phyloP scores from a whole-genome alignment of 2,329 filamentous ascomycete species.

The Talaromyces funiculosus region DNA sequence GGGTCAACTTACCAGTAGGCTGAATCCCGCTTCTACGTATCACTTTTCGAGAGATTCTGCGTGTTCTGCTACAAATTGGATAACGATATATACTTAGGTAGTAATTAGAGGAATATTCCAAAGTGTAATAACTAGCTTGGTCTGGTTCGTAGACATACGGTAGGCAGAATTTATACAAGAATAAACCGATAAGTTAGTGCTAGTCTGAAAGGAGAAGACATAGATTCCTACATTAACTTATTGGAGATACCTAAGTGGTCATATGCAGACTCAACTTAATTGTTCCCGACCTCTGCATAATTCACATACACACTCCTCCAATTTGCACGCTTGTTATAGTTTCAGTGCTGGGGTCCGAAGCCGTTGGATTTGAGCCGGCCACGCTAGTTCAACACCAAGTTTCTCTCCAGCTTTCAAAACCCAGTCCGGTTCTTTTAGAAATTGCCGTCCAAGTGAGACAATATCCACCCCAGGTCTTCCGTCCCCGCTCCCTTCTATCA shows the following conservation, averaged over 20 bases:
- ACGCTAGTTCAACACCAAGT: slow-evolving; percentile 44
- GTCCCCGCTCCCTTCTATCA: slow-evolving; percentile 32
- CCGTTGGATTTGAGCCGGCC: no score
- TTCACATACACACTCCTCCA: background rate
- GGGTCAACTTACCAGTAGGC: background rate
- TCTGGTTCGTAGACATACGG: background rate
- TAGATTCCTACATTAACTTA: background rate
- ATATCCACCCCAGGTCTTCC: slow-evolving; percentile 40
- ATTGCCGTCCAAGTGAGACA: slow-evolving; percentile 48
- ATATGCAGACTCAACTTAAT: background rate
- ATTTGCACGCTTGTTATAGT: background rate
- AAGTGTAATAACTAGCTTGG: no score
- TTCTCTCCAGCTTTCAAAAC: slow-evolving; percentile 47
- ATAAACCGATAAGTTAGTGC: background rate
- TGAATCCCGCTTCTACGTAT: background rate
- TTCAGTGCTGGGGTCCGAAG: background rate
- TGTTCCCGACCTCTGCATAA: background rate
- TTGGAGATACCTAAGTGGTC: no score
- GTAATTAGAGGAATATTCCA: no score
- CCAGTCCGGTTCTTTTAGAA: slow-evolving; percentile 52
- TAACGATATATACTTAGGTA: no score
- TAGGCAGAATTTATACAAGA: background rate
- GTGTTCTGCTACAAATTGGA: no score
- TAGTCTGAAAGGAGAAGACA: background rate
- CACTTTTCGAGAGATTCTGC: no score